Conservation (phyloP, 192 early-diverging fungal species). For the Coemansia furcata region DNA sequence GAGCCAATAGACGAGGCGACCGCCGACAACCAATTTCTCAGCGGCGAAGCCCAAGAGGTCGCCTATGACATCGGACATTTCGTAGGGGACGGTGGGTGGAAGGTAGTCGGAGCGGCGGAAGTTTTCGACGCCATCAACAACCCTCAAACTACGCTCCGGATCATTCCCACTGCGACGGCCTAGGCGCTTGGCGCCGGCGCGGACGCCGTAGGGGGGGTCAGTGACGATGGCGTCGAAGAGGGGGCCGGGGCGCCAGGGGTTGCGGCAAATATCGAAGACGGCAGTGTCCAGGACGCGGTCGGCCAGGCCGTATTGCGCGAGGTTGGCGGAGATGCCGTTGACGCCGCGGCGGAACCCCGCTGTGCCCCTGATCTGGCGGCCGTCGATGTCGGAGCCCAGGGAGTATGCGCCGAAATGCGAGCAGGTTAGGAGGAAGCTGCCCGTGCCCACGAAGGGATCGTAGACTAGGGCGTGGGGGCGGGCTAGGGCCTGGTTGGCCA, state of each 20-base stretch:
- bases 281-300: constrained; percentile 75
- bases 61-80: constrained; percentile 84
- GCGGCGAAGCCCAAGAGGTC: constrained; percentile 87
- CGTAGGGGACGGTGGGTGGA: constrained; percentile 92
- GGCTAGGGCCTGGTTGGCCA: constrained; percentile 93
- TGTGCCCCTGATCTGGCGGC: constrained; percentile 93
- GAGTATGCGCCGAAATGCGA: constrained; percentile 91
- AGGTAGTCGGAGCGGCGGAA: constrained; percentile 63
- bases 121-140: constrained; percentile 44
- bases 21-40: constrained; percentile 69
- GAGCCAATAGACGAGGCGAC: constrained; percentile 94
- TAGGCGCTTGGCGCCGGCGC: constrained; percentile 92
- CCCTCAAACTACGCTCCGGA: constrained; percentile 21
- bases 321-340: constrained; percentile 70
- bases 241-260: constrained; percentile 68
- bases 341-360: constrained; percentile 36
- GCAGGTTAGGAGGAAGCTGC: constrained; percentile 88
- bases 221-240: constrained; percentile 92
- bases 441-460: constrained; percentile 98
- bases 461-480: constrained; percentile 71
- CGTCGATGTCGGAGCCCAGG: constrained; percentile 96
- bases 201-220: constrained; percentile 95
- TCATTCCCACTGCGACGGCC: constrained; percentile 57
- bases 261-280: constrained; percentile 83
- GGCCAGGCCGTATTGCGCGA: constrained; percentile 76